Percentiles rank a stretch among this genome's conserved stretches.
Evolutionary conservation across 306 rosid species (phyloP).

Genomic region (Pyrus communis): DNA sequence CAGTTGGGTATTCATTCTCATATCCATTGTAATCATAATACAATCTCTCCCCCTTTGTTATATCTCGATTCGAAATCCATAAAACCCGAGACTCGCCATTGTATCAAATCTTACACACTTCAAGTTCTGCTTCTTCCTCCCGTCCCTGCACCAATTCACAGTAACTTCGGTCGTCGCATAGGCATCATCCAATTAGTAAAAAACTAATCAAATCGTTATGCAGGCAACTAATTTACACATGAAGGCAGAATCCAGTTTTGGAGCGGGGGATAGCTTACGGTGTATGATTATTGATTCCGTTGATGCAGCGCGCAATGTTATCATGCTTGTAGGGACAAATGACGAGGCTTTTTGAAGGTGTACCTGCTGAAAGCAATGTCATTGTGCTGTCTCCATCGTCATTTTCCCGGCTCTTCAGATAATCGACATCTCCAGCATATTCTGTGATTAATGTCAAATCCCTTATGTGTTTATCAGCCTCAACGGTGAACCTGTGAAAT

Average conservation of each 20-base stretch:
- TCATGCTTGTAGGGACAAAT: constrained; percentile 82
- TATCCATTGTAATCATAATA: constrained; percentile 88
- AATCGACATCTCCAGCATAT: constrained; percentile 93
- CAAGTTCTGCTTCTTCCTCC: constrained; percentile 83
- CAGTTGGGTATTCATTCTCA: constrained; percentile 90
- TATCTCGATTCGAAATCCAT: constrained; percentile 77
- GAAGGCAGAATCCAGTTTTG: background rate
- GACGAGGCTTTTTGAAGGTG: constrained; percentile 65
- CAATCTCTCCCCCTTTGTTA: constrained; percentile 83
- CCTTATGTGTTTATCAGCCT: constrained; percentile 72
- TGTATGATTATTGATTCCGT: constrained; percentile 88
- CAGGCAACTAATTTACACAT: background rate
- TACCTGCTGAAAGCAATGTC: constrained; percentile 75
- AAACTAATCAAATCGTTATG: too few relatives aligned
- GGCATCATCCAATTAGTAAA: too few relatives aligned
- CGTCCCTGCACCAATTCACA: constrained; percentile 54
- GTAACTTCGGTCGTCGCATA: background rate
- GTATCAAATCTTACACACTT: constrained; percentile 72
- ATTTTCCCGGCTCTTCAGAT: constrained; percentile 65
- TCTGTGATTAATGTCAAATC: constrained; percentile 91
- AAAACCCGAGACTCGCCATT: constrained; percentile 76
- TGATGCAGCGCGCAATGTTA: constrained; percentile 89
- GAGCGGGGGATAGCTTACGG: constrained; percentile 45
- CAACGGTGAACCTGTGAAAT: constrained; percentile 76
- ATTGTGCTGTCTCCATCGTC: constrained; percentile 95